Evolutionary conservation across 2,329 filamentous ascomycete genomes (phyloP).

Genomic region (Nemania sp.): DNA sequence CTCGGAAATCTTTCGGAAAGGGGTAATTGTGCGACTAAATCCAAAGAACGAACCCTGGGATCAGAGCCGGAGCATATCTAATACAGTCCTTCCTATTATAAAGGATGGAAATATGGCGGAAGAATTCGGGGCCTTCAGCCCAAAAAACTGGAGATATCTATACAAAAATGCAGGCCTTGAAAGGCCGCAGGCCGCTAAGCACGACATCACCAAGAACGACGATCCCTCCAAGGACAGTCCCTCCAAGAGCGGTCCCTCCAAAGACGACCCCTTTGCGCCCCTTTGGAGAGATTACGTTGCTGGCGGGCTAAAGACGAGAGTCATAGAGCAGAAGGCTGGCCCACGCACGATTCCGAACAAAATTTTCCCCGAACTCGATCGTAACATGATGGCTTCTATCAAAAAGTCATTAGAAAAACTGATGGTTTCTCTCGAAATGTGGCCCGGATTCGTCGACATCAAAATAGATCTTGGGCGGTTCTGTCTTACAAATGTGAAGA

Average conservation of each 20-base stretch:
- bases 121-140: constrained; percentile 18
- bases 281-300: constrained; percentile 4
- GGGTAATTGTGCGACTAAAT: constrained; percentile 21
- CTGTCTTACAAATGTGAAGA: constrained; percentile 20
- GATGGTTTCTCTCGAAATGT: constrained; percentile 18
- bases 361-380: constrained; percentile 16
- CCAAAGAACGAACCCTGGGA: constrained; percentile 16
- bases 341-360: background rate
- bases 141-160: constrained; percentile 15
- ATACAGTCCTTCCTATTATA: background rate
- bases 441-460: constrained; percentile 21
- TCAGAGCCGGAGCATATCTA: constrained; percentile 3
- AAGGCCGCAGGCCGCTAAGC: background rate
- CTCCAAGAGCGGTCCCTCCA: too few species aligned
- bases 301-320: background rate
- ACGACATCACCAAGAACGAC: too few species aligned
- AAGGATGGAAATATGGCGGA: background rate
- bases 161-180: background rate
- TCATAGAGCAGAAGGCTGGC: constrained; percentile 30
- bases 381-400: constrained; percentile 17
- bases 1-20: constrained; percentile 24
- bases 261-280: constrained; percentile 22
- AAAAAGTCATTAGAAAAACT: constrained; percentile 17
- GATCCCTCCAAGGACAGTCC: too few species aligned
- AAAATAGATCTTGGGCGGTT: constrained; percentile 24